phyloP scores from a whole-genome alignment of 2,329 filamentous ascomycete species.

The Fusarium sp. region DNA sequence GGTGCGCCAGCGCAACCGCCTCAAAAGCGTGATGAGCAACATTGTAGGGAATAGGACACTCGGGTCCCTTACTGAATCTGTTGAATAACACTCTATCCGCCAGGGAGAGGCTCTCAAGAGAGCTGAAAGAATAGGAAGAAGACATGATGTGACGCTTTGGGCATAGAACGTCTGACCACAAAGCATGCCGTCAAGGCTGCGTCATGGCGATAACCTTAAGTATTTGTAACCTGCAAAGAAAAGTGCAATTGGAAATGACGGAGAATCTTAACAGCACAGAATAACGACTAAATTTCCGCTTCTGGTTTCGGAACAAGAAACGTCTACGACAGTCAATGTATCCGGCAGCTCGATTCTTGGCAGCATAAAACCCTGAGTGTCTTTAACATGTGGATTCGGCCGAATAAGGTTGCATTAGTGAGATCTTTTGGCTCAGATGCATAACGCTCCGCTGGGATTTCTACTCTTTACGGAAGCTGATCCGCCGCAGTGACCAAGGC shows the following conservation, averaged over 20 bases:
- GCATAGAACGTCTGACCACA: background rate
- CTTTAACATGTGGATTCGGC: background rate
- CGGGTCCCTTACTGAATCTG: constrained; percentile 25
- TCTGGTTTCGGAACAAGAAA: constrained; percentile 23
- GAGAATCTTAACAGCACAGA: background rate
- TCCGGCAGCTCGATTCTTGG: background rate
- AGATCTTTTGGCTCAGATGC: constrained; percentile 14
- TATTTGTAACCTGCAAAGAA: background rate
- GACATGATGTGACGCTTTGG: constrained; percentile 14
- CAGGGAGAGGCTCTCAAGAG: constrained; percentile 27
- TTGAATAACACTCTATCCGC: constrained; percentile 33
- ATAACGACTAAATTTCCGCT: constrained; percentile 7
- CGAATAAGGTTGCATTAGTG: constrained; percentile 27
- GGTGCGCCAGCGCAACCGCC: constrained; percentile 35
- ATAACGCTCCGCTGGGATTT: constrained; percentile 3
- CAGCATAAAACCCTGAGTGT: background rate
- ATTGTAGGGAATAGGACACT: constrained; percentile 20
- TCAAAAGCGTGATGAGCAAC: constrained; percentile 36
- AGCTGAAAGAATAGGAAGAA: constrained; percentile 26
- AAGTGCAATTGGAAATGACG: background rate
- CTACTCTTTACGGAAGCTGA: background rate
- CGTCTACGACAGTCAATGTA: background rate
- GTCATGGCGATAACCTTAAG: constrained; percentile 2
- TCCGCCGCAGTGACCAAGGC: constrained; percentile 1
- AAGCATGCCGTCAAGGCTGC: background rate